These are phyloP conservation scores for Adansonia grandidieri DNA, from an alignment of 441 rosid genomes.

Conservation along the genomic window DNA sequence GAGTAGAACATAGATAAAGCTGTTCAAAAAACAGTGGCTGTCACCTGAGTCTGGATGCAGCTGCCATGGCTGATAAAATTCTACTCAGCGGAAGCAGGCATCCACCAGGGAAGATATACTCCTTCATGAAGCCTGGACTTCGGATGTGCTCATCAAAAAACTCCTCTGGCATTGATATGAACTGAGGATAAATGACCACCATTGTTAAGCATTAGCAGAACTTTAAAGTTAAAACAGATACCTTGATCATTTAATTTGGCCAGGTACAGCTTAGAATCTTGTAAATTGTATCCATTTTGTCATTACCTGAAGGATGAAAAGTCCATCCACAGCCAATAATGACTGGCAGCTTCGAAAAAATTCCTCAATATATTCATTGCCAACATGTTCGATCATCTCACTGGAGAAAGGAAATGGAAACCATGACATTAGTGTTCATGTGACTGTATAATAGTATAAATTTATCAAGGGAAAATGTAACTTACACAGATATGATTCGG, in stretches of 20 bases:
- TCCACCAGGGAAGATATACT: slow-evolving; percentile 90
- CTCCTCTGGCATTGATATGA: slow-evolving; percentile 84
- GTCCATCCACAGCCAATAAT: slow-evolving; percentile 67
- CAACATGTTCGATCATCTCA: slow-evolving; percentile 85
- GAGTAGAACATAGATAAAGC: no score
- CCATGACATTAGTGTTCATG: no score
- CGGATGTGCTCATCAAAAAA: slow-evolving; percentile 69
- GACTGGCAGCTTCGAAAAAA: slow-evolving; percentile 76
- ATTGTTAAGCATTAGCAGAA: no score
- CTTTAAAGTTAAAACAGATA: no score
- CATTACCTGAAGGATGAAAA: slow-evolving; percentile 75
- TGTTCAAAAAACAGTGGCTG: neutral
- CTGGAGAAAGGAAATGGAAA: slow-evolving; percentile 36
- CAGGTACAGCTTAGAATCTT: no score
- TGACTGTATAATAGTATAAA: no score
- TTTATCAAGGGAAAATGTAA: neutral
- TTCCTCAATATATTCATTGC: slow-evolving; percentile 78
- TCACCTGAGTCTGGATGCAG: slow-evolving; percentile 79
- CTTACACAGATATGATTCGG: slow-evolving; percentile 79
- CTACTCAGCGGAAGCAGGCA: slow-evolving; percentile 83
- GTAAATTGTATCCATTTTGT: no score
- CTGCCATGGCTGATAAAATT: slow-evolving; percentile 76
- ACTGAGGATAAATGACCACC: slow-evolving; percentile 37
- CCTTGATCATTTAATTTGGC: no score
- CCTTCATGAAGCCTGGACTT: slow-evolving; percentile 84